A percentile compares a stretch with the other conserved stretches of the same genome.
Conservation (phyloP, 2,329 filamentous ascomycete species). For the Tolypocladium guangdongense region DNA sequence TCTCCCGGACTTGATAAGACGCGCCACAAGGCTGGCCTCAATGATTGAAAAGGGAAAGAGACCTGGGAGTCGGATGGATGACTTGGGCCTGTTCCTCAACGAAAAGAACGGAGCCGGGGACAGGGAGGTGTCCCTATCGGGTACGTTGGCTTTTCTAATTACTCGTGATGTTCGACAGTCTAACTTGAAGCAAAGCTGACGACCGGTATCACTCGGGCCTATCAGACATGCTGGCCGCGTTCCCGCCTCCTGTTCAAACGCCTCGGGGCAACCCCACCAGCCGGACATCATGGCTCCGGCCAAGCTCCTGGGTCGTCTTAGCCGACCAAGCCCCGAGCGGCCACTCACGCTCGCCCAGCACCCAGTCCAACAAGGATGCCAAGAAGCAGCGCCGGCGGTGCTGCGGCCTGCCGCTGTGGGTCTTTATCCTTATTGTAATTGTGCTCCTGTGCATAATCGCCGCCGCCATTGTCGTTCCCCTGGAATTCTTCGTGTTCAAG, state of each 20-base stretch:
- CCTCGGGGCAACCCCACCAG: constrained; percentile 30
- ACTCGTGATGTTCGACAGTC: not conserved
- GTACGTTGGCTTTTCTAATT: not conserved
- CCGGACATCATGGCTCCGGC: constrained; percentile 32
- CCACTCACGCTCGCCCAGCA: constrained; percentile 5
- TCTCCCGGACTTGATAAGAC: constrained; percentile 77
- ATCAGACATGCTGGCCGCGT: constrained; percentile 56
- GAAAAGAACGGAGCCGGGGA: constrained; percentile 28
- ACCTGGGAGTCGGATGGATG: constrained; percentile 47
- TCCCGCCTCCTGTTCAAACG: constrained; percentile 48
- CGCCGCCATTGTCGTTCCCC: constrained; percentile 72
- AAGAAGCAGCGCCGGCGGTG: constrained; percentile 46
- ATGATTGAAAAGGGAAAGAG: constrained; percentile 75
- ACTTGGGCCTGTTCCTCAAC: constrained; percentile 38
- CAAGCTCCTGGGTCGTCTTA: constrained; percentile 38
- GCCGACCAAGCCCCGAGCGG: constrained; percentile 10
- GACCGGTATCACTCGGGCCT: constrained; percentile 41
- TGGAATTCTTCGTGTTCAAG: constrained; percentile 52
- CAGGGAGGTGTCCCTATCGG: constrained; percentile 13
- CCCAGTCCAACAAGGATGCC: constrained; percentile 10
- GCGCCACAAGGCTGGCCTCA: constrained; percentile 75
- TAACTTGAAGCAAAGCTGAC: constrained; percentile 15
- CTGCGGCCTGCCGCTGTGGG: constrained; percentile 77
- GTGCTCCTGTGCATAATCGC: constrained; percentile 62
- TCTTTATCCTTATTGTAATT: constrained; percentile 55